phyloP scores from a whole-genome alignment of 1,139 yeast species.

The Dujonia santamariae region DNA sequence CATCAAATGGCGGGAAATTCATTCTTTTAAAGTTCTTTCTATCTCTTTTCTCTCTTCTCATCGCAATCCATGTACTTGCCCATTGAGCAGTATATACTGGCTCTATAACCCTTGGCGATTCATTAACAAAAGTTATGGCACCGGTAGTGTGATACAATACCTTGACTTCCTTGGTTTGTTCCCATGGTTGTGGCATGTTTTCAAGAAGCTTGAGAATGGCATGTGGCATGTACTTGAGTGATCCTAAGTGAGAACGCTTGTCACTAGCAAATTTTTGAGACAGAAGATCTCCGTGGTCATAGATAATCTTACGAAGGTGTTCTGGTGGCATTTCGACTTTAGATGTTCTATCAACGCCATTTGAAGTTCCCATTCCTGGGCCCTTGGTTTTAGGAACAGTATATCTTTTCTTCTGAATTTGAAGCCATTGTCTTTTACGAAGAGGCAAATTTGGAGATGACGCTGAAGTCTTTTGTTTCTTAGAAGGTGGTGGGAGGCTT shows the following conservation, averaged over 20 bases:
- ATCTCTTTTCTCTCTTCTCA: conserved; percentile 93
- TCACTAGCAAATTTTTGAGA: conserved; percentile 81
- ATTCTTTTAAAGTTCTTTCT: conserved; percentile 85
- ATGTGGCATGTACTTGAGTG: conserved; percentile 93
- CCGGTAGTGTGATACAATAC: conserved; percentile 91
- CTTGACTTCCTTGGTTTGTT: conserved; percentile 75
- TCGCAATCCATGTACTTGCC: conserved; percentile 89
- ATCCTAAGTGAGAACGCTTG: conserved; percentile 84
- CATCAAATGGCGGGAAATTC: conserved; percentile 95
- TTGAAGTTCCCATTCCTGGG: too few relatives aligned
- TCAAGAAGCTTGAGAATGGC: conserved; percentile 86
- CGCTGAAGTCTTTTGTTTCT: conserved; percentile 1
- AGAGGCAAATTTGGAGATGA: conserved; percentile 21
- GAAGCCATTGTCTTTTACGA: conserved; percentile 64
- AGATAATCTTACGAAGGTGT: conserved; percentile 80
- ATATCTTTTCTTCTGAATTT: conserved; percentile 57
- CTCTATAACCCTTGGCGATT: conserved; percentile 85
- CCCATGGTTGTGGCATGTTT: conserved; percentile 99
- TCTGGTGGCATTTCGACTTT: conserved; percentile 93
- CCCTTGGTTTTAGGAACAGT: conserved; percentile 2
- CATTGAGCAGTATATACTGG: conserved; percentile 93
- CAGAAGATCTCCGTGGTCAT: conserved; percentile 83
- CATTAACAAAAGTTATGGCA: conserved; percentile 94
- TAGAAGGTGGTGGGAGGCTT: too few relatives aligned
- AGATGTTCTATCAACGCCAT: conserved; percentile 41